Conservation (phyloP, 768 basidiomycete genomes). For the Podaxis sp. region DNA sequence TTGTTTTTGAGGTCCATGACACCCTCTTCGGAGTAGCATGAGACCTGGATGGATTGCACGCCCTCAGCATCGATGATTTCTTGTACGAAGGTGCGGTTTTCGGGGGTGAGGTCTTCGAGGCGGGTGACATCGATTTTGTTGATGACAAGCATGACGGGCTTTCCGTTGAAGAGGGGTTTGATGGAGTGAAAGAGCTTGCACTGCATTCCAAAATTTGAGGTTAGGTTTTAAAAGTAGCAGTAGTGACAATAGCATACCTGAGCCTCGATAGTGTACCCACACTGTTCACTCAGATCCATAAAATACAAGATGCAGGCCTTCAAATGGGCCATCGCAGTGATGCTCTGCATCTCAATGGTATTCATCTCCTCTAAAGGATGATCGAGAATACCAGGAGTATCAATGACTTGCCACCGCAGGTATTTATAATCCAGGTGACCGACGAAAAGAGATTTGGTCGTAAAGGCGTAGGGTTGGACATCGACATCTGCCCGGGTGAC, state of each 20-base stretch:
- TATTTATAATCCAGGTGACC: constrained; percentile 99
- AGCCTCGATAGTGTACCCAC: constrained; percentile 95
- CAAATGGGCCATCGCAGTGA: constrained; percentile 95
- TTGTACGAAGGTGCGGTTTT: constrained; percentile 78
- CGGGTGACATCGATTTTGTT: constrained; percentile 97
- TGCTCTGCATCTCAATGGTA: constrained; percentile 99
- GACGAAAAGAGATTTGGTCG: constrained; percentile 97
- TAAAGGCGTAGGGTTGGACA: constrained; percentile 99
- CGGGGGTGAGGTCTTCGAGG: constrained; percentile 77
- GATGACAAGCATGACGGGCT: constrained; percentile 91
- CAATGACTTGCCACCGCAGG: constrained; percentile 99
- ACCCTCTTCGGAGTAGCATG: constrained; percentile 95
- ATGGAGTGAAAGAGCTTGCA: constrained; percentile 99
- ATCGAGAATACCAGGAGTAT: constrained; percentile 97
- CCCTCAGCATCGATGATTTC: constrained; percentile 79
- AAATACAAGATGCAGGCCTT: constrained; percentile 95
- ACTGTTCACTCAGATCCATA: constrained; percentile 98
- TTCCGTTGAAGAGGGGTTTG: constrained; percentile 93
- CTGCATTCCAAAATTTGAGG: constrained; percentile 35
- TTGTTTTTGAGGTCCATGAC: constrained; percentile 96
- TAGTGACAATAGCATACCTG: constrained; percentile 54
- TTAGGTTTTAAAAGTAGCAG: neutral
- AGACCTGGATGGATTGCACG: constrained; percentile 79
- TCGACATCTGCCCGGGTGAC: constrained; percentile 99
- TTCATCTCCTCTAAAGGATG: constrained; percentile 99